phyloP scores from a whole-genome alignment of 1,139 yeast genomes.

The Debaryomyces singareniensis region DNA sequence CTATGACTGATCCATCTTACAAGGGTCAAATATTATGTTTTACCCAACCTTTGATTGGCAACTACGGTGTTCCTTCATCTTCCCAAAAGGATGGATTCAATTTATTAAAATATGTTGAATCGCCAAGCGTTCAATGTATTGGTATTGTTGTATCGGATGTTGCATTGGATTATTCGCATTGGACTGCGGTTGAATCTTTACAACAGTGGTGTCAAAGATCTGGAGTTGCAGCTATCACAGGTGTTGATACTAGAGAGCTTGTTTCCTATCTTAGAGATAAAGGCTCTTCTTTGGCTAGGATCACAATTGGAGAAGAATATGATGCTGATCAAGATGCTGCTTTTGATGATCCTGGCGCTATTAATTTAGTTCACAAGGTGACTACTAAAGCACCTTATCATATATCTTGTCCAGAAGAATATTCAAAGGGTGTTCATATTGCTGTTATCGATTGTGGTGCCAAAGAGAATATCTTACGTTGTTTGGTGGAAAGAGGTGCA shows the following conservation, averaged over 20 bases:
- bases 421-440: conserved; percentile 60
- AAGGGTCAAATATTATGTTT: conserved; percentile 93
- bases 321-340: conserved; percentile 92
- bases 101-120: conserved; percentile 83
- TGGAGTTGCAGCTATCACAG: conserved; percentile 94
- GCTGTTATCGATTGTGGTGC: conserved; percentile 98
- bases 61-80: conserved; percentile 94
- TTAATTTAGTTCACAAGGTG: conserved; percentile 87
- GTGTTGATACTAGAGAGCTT: conserved; percentile 93
- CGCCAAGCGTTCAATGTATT: conserved; percentile 85
- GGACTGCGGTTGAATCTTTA: conserved; percentile 97
- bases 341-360: conserved; percentile 85
- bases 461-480: conserved; percentile 91
- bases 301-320: conserved; percentile 84
- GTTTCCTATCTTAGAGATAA: conserved; percentile 90
- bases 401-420: conserved; percentile 58
- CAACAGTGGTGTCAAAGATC: conserved; percentile 95
- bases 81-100: conserved; percentile 75
- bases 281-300: conserved; percentile 88
- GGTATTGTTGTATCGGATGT: conserved; percentile 96
- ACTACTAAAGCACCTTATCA: conserved; percentile 95
- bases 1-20: conserved; percentile 98
- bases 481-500: conserved; percentile 91
- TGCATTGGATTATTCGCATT: conserved; percentile 91
- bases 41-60: conserved; percentile 95